These are phyloP conservation scores for Gliomastix tumulicola DNA, from an alignment of 2,329 filamentous ascomycete species.

Conservation along the genomic window DNA sequence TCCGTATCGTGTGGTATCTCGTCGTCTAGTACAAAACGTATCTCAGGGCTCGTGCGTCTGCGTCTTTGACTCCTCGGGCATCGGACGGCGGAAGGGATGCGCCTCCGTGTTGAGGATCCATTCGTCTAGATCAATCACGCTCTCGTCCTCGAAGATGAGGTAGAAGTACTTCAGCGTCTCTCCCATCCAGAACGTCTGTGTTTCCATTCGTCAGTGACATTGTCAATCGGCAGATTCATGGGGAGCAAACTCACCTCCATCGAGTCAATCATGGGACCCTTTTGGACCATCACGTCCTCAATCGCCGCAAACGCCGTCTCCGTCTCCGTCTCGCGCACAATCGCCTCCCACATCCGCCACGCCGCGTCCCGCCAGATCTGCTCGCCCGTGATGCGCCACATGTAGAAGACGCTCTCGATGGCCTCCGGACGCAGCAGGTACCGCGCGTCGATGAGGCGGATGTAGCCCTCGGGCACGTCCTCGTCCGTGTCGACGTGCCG, in stretches of 20 bases:
- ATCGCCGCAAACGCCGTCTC: constrained; percentile 34
- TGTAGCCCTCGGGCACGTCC: constrained; percentile 47
- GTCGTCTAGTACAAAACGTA: too few species aligned
- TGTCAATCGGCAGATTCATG: too few species aligned
- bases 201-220: too few species aligned
- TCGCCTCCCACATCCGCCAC: constrained; percentile 40
- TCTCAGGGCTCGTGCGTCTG: too few species aligned
- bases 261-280: constrained; percentile 39
- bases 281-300: constrained; percentile 21
- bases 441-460: constrained; percentile 34
- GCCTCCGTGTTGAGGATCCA: constrained; percentile 43
- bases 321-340: constrained; percentile 33
- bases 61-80: too few species aligned
- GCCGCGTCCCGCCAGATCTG: constrained; percentile 33
- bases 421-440: constrained; percentile 42
- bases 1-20: too few species aligned
- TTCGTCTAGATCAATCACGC: constrained; percentile 36
- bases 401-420: constrained; percentile 44
- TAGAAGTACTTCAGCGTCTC: constrained; percentile 84
- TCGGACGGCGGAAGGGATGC: constrained; percentile 30
- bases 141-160: constrained; percentile 57
- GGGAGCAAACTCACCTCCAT: constrained; percentile 57
- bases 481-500: constrained; percentile 8
- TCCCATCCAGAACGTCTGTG: constrained; percentile 74
- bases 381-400: constrained; percentile 43